Conservation (phyloP, 148 eudicot genomes). For the Silene uniflora region DNA sequence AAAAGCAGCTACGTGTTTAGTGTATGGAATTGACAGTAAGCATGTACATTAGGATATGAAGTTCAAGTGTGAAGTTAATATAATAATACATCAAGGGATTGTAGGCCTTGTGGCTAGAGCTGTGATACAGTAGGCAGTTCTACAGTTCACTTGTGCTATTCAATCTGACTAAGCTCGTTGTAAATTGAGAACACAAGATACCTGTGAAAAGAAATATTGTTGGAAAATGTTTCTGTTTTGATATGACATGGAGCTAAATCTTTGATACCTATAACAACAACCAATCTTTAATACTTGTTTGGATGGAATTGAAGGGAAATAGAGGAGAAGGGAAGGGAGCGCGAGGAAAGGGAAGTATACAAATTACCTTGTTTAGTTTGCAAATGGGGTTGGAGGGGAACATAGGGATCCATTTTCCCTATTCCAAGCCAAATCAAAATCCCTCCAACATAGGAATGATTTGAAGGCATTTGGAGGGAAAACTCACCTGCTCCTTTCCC, state of each 20-base stretch:
- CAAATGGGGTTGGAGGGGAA: neutral
- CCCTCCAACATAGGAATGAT: neutral
- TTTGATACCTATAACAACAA: neutral
- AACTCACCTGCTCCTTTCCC: neutral
- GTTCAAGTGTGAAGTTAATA: neutral
- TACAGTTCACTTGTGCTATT: neutral
- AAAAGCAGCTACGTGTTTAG: neutral
- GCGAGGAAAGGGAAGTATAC: neutral
- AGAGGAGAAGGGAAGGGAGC: too few relatives aligned
- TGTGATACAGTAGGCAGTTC: neutral
- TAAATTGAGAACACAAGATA: neutral
- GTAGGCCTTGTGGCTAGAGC: neutral
- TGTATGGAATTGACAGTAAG: neutral
- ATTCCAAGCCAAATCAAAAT: neutral
- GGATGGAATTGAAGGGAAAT: neutral
- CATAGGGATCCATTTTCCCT: neutral
- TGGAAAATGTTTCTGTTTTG: neutral
- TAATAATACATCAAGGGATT: neutral
- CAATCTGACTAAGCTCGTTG: neutral
- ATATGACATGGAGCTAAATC: neutral
- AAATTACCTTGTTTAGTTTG: neutral
- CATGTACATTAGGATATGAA: neutral
- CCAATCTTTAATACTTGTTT: too few relatives aligned
- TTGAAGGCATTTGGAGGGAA: neutral
- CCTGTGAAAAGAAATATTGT: neutral